A percentile compares a stretch with the other conserved stretches of the same genome.
Conservation (phyloP, 768 basidiomycete genomes). For the Trametes meyenii region DNA sequence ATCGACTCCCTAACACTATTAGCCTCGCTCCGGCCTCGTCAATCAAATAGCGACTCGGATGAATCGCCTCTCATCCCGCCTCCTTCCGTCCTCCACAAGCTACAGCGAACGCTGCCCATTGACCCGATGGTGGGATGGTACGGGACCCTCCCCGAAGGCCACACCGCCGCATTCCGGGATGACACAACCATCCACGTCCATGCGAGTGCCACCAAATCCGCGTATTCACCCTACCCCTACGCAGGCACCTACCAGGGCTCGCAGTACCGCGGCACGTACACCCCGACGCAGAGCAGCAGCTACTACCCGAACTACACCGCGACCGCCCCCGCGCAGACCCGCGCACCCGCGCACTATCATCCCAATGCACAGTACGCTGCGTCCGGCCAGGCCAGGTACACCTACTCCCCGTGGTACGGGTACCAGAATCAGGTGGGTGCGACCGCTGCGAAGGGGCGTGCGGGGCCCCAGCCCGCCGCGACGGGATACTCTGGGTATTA, state of each 20-base stretch:
- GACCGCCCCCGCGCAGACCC: constrained; percentile 30
- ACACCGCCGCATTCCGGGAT: constrained; percentile 66
- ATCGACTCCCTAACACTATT: constrained; percentile 69
- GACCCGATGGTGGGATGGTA: constrained; percentile 68
- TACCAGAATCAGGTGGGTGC: constrained; percentile 40
- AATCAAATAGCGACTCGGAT: constrained; percentile 41
- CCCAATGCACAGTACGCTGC: constrained; percentile 40
- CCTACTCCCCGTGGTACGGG: constrained; percentile 47
- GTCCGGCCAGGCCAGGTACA: constrained; percentile 44
- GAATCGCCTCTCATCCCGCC: constrained; percentile 61
- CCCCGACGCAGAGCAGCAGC: constrained; percentile 31
- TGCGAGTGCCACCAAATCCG: constrained; percentile 30
- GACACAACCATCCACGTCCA: constrained; percentile 73
- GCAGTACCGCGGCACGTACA: constrained; percentile 42
- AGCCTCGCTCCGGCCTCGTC: constrained; percentile 71
- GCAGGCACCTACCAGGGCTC: constrained; percentile 27
- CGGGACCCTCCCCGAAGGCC: constrained; percentile 66
- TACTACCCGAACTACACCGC: constrained; percentile 36
- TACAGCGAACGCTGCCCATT: constrained; percentile 70
- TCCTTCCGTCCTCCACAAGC: constrained; percentile 62
- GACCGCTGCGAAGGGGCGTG: constrained; percentile 37
- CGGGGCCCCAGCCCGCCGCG: constrained; percentile 47
- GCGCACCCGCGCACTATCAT: constrained; percentile 36
- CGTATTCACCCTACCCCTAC: constrained; percentile 33
- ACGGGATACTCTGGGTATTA: constrained; percentile 48